phyloP scores from a whole-genome alignment of 2,329 filamentous ascomycete species.

The Neofusicoccum cordaticola region DNA sequence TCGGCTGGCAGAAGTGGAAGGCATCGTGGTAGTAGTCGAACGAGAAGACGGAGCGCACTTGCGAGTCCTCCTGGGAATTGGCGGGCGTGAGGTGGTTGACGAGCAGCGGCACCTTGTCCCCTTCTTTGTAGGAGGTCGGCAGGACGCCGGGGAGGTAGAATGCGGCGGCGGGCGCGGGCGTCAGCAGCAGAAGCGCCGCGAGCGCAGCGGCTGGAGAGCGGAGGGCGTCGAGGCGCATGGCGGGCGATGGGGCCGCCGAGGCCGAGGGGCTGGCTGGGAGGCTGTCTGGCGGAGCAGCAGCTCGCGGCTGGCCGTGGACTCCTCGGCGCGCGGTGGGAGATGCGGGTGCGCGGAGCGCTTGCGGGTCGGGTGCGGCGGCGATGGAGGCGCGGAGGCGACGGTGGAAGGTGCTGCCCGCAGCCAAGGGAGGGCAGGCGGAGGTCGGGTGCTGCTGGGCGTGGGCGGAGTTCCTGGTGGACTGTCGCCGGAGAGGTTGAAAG shows the following conservation, averaged over 20 bases:
- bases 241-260: neutral
- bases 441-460: neutral
- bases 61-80: slow-evolving; percentile 70
- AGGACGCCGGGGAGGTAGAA: slow-evolving; percentile 98
- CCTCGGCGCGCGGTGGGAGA: slow-evolving; percentile 10
- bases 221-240: slow-evolving; percentile 32
- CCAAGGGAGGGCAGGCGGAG: neutral
- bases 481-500: slow-evolving; percentile 8
- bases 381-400: neutral
- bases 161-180: slow-evolving; percentile 49
- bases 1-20: slow-evolving; percentile 84
- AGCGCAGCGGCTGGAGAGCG: slow-evolving; percentile 28
- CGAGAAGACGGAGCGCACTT: slow-evolving; percentile 86
- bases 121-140: slow-evolving; percentile 82
- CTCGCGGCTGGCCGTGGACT: slow-evolving; percentile 12
- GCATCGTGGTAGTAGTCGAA: slow-evolving; percentile 92
- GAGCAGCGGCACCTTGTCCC: slow-evolving; percentile 77
- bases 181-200: slow-evolving; percentile 38
- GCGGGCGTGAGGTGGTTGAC: slow-evolving; percentile 92
- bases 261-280: neutral
- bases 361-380: neutral
- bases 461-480: neutral
- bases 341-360: neutral
- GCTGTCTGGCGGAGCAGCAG: slow-evolving; percentile 4
- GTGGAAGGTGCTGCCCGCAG: neutral